A percentile compares a stretch with the other conserved stretches of the same genome.
Conservation (phyloP, 73 alveolate genomes). For the Paramecium sonneborni region DNA sequence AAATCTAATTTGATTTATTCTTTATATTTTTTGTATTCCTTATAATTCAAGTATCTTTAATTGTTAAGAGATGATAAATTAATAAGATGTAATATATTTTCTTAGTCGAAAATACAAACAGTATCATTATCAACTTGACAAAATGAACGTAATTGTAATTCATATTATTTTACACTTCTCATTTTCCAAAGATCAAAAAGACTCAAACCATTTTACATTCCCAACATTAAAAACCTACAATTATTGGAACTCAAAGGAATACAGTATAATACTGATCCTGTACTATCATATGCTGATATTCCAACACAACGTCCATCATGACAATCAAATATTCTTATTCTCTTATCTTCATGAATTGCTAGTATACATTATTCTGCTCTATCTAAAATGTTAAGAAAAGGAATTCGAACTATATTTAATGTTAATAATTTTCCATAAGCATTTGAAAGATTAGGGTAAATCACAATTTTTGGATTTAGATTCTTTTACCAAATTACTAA, state of each 20-base stretch:
- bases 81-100: background rate
- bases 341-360: constrained; percentile 53
- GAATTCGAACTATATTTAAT: background rate
- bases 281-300: constrained; percentile 17
- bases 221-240: constrained; percentile 12
- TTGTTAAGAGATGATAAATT: constrained; percentile 4
- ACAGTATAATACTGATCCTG: background rate
- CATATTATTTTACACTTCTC: background rate
- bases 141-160: background rate
- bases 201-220: background rate
- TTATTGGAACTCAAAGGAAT: background rate
- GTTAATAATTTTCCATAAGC: background rate
- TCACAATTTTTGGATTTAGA: background rate
- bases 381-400: background rate
- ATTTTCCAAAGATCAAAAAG: constrained; percentile 38
- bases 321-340: constrained; percentile 62
- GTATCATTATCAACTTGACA: constrained; percentile 15
- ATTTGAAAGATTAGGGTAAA: constrained; percentile 22
- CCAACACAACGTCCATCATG: constrained; percentile 63
- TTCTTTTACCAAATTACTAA: background rate
- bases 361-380: constrained; percentile 37
- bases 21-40: background rate
- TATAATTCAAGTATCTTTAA: background rate
- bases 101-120: background rate
- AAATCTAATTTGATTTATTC: background rate